Conservation (phyloP, 345 rosid genomes). For the Dipteronia dyeriana region DNA sequence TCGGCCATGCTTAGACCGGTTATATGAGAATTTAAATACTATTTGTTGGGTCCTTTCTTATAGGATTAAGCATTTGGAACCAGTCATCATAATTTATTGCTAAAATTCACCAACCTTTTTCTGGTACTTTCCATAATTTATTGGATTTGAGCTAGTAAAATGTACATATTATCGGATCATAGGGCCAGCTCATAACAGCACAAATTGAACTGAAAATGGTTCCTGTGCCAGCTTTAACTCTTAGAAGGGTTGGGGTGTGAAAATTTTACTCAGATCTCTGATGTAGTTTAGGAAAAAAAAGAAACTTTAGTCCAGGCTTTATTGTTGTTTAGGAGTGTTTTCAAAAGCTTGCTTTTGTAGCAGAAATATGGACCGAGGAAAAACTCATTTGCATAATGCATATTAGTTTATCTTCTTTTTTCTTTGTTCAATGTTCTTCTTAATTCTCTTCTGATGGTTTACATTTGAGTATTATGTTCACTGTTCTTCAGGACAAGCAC, state of each 20-base stretch:
- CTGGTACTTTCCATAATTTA: not conserved
- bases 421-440: not conserved
- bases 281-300: not conserved
- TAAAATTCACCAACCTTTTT: not conserved
- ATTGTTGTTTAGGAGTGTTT: not conserved
- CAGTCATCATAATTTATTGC: not conserved
- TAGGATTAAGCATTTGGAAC: not conserved
- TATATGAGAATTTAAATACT: not conserved
- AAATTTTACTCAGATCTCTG: not conserved
- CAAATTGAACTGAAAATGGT: not conserved
- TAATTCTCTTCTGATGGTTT: not conserved
- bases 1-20: not conserved
- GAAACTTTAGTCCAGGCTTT: not conserved
- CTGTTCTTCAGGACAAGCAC: conserved; percentile 29
- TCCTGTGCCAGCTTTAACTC: not conserved
- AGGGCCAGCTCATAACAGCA: not conserved
- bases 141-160: not conserved
- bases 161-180: not conserved
- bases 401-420: not conserved
- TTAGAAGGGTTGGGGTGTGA: not conserved
- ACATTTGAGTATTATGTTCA: not conserved
- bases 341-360: not conserved
- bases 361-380: not conserved
- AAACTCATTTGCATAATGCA: not conserved
- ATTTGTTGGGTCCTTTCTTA: not conserved